Evolutionary conservation across 164 flowering plant species (phyloP).

Genomic region (Dillenia turbinata): DNA sequence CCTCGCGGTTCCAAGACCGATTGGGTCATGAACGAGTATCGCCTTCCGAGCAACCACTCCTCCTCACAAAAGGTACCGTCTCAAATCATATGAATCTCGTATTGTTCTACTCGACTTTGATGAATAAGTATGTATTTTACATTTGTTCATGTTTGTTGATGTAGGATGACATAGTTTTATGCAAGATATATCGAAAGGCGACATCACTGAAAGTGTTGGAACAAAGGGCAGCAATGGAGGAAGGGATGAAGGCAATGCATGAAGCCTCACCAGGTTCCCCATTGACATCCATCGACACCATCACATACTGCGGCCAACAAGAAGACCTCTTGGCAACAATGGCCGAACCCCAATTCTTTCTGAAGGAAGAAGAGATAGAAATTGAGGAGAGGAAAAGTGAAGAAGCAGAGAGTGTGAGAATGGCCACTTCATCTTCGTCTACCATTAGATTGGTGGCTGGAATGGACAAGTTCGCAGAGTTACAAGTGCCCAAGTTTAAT

Average conservation of each 20-base stretch:
- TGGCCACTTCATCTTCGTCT: conserved; percentile 1
- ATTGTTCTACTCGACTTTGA: too few species aligned
- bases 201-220: conserved; percentile 86
- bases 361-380: conserved; percentile 20
- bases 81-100: background rate
- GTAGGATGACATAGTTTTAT: conserved; percentile 31
- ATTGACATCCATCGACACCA: conserved; percentile 16
- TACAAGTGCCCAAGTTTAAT: conserved; percentile 50
- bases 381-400: conserved; percentile 6
- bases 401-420: background rate
- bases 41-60: conserved; percentile 20
- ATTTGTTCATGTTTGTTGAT: background rate
- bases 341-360: conserved; percentile 1
- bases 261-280: conserved; percentile 17
- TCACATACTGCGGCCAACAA: conserved; percentile 18
- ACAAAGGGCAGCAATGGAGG: conserved; percentile 77
- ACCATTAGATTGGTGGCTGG: conserved; percentile 18
- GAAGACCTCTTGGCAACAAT: conserved; percentile 6
- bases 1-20: conserved; percentile 80
- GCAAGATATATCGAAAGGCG: conserved; percentile 91
- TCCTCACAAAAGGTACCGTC: conserved; percentile 41
- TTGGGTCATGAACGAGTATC: conserved; percentile 94
- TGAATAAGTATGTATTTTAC: background rate
- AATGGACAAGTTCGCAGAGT: conserved; percentile 41
- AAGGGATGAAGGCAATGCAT: conserved; percentile 20